A percentile compares a stretch with the other conserved stretches of the same genome.
phyloP scores from a whole-genome alignment of 495 filamentous ascomycete species.

The Penicillium macrosclerotiorum region DNA sequence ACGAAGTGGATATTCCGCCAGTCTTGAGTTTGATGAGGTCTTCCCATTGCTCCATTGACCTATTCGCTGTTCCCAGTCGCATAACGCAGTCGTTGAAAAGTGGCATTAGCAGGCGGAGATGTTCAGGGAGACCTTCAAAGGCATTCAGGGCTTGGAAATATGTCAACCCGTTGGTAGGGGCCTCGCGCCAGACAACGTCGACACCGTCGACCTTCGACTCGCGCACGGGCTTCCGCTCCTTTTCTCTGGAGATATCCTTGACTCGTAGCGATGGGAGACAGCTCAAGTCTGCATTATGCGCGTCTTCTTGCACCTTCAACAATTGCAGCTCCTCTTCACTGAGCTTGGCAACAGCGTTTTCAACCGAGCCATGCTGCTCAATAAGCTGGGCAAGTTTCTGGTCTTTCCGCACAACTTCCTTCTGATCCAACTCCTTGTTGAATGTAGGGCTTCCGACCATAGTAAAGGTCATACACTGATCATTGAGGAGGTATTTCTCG shows the following conservation, averaged over 20 bases:
- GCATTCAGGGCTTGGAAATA: conserved; percentile 89
- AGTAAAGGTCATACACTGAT: conserved; percentile 84
- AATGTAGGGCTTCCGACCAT: conserved; percentile 84
- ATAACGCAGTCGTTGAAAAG: conserved; percentile 91
- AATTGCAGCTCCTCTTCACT: conserved; percentile 77
- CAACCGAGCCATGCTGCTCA: conserved; percentile 64
- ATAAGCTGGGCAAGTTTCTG: conserved; percentile 67
- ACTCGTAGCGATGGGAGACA: conserved; percentile 86
- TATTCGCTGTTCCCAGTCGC: conserved; percentile 82
- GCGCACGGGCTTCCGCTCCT: conserved; percentile 66
- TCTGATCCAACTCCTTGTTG: conserved; percentile 66
- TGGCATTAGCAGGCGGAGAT: conserved; percentile 80
- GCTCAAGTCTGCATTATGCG: conserved; percentile 76
- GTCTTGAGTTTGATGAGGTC: conserved; percentile 95
- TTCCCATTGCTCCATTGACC: conserved; percentile 91
- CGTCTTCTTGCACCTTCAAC: conserved; percentile 75
- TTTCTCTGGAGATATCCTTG: conserved; percentile 78
- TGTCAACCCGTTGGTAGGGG: conserved; percentile 90
- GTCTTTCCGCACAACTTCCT: conserved; percentile 70
- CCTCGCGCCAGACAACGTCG: conserved; percentile 84
- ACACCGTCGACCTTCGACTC: conserved; percentile 64
- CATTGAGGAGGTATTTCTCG: conserved; percentile 86
- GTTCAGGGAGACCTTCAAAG: conserved; percentile 76
- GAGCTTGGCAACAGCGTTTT: conserved; percentile 65
- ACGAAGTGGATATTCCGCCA: conserved; percentile 80